Base-by-base conservation (phyloP, 2,329 filamentous ascomycete species). In the Aureobasidium sp. region DNA sequence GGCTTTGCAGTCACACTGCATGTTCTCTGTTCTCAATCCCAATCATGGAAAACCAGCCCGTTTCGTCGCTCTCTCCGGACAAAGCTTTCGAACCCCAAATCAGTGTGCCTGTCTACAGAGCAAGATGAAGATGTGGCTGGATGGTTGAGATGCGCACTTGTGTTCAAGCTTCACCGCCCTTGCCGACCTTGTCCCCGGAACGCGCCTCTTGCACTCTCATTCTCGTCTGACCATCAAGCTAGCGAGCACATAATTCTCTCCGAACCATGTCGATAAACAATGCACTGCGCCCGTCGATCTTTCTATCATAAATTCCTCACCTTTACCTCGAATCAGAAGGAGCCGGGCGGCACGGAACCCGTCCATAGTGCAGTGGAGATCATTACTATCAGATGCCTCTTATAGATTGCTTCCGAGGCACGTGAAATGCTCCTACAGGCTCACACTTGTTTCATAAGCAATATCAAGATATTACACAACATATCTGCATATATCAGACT, bases 401-500 rank as follows among this genome's bases (percentile, higher is more conserved):
- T 14, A 29, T 42, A 42, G 8, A 42, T 42, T 42, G 25, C 39
- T 14, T 25, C 7, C 6, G 3, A 4, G 24, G 17, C 41, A 45
- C 41, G 41, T 45, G 41, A 45, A 45, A 29, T 45, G 41, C 14
- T 34, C 41, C 12, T 22, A 19, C 41, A 11, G 8, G n/a, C 10
- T 16, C 41, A 45, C 29, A 10, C 19, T 24, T n/a, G 22, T 19
- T 17, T 19, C 7, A 6, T 6, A 7, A 16, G 19, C 29, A 34
- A 45, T 45, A 45, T 45, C 29, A 34, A 10, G 34, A 21, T 16
- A 45, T 45, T 34, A 11, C 41, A 45, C 19, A 32, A 29, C 41
- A 45, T 22, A 45, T 22, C n/a, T n/a, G n/a, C n/a, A n/a, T n/a
- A n/a, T n/a, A n/a, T 7, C 17, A 19, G 4, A 34, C 29, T 16